A percentile compares a stretch with the other conserved stretches of the same genome.
Conservation (phyloP, 2,329 filamentous ascomycete genomes). For the Colletotrichum simmondsii region DNA sequence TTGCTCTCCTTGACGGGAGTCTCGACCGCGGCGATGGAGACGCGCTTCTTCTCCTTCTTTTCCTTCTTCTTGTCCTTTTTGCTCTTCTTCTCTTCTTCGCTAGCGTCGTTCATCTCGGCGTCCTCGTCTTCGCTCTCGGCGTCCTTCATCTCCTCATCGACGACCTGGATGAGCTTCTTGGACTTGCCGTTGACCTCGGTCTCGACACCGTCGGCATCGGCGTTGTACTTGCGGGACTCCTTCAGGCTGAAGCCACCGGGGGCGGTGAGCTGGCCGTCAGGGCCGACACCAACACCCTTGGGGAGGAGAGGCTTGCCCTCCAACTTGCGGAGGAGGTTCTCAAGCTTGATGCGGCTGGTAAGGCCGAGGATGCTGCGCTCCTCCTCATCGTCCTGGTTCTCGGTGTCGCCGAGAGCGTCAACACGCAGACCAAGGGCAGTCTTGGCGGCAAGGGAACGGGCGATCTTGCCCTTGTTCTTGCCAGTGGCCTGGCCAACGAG, state of each 20-base stretch:
- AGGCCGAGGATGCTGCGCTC: constrained; percentile 86
- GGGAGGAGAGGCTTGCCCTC: constrained; percentile 91
- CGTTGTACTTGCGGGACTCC: constrained; percentile 93
- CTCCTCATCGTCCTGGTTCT: constrained; percentile 84
- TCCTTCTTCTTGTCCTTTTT: constrained; percentile 48
- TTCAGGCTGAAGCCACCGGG: constrained; percentile 90
- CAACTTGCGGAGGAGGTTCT: constrained; percentile 79
- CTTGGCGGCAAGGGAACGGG: constrained; percentile 94
- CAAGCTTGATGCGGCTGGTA: constrained; percentile 76
- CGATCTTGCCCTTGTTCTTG: constrained; percentile 99
- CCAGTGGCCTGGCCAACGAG: constrained; percentile 97
- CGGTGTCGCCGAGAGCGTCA: constrained; percentile 75
- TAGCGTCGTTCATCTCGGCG: constrained; percentile 52
- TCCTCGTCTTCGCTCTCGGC: constrained; percentile 50
- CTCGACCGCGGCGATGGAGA: constrained; percentile 38
- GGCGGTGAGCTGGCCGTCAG: constrained; percentile 72
- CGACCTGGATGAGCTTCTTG: constrained; percentile 58
- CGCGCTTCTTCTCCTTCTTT: constrained; percentile 44
- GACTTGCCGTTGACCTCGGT: constrained; percentile 56
- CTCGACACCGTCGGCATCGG: constrained; percentile 87
- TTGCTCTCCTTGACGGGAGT: constrained; percentile 47
- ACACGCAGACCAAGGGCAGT: constrained; percentile 92
- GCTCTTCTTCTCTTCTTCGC: constrained; percentile 50
- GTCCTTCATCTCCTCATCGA: constrained; percentile 51
- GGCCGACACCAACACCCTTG: constrained; percentile 79